Evolutionary conservation across 106 monocot species (phyloP), one percentile per base, ranked within the genome.

Genomic region (Posidonia australis): DNA sequence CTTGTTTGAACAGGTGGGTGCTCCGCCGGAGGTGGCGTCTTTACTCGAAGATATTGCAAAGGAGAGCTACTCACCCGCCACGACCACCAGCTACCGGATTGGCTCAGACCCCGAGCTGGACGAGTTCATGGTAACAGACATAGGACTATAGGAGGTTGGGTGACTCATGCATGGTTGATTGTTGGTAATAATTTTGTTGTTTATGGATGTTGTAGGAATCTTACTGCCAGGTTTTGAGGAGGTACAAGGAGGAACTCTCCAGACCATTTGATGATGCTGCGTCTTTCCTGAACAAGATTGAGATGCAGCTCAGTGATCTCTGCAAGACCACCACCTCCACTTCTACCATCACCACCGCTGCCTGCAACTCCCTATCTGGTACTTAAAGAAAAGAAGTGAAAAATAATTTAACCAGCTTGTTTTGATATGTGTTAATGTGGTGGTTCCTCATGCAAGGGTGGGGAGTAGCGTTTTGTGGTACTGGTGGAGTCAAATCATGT

Each of bases 81-180:
- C 11, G 20, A 20, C 36, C 24, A 48, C 17, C 0, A 24, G 27
- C 22, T 44, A 41, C 5, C 72, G 81, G 67, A 73, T 91, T n/a
- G 87, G 84, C 4, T 61, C 77, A 13, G 96, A 98, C 75, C 96
- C 90, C 14, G 96, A 98, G 73, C 87, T 98, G 21, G 96, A 98
- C 55, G 76, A 90, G 64, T 98, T 98, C 77, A 98, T 98, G 96
- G 96, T 86, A 62, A 70, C 21, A 28, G 3, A 60, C 1, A 55
- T 54, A 9, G n/a, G n/a, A n/a, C n/a, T n/a, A n/a, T n/a, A n/a
- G n/a, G n/a, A n/a, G n/a, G 10, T 23, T 23, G 49, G 13, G 13
- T 51, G n/a, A n/a, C n/a, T 4, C 28, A 27, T 62, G 23, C 31
- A 31, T 59, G 57, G 27, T 25, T 17, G 57, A 42, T 36, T 36